Conservation (phyloP, 768 basidiomycete species). For the Russula sp. region DNA sequence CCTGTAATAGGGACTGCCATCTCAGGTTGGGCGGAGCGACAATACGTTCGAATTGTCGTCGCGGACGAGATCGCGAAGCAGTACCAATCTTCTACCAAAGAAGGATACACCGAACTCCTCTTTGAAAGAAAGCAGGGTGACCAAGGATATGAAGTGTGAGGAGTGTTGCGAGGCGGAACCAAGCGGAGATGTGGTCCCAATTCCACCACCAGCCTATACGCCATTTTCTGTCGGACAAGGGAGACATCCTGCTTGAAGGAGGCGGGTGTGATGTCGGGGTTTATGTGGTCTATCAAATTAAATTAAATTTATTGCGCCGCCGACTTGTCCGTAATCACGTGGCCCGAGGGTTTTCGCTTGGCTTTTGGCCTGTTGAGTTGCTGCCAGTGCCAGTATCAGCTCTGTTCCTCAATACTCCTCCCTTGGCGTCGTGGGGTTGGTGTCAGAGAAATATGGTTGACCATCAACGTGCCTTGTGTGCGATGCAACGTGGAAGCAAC, state of each 20-base stretch:
- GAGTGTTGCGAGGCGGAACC: not conserved
- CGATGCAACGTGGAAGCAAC: too few species aligned
- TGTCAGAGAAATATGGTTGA: too few species aligned
- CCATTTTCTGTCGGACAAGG: slow-evolving; percentile 11
- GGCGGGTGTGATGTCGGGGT: not conserved
- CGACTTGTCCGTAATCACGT: too few species aligned
- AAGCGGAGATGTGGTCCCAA: not conserved
- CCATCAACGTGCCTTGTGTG: too few species aligned
- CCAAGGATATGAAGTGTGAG: not conserved
- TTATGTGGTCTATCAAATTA: not conserved
- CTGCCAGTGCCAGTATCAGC: too few species aligned
- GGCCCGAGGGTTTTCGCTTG: too few species aligned
- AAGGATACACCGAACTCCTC: not conserved
- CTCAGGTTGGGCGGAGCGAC: not conserved
- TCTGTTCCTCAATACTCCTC: too few species aligned
- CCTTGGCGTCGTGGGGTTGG: too few species aligned
- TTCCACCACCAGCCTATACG: slow-evolving; percentile 18
- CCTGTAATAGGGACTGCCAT: not conserved
- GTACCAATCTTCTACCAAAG: not conserved
- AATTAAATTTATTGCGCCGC: too few species aligned
- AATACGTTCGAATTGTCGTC: not conserved
- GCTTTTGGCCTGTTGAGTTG: too few species aligned
- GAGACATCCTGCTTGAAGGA: not conserved
- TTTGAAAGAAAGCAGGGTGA: not conserved
- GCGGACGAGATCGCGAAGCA: not conserved